Evolutionary conservation across 179 eudicot species (phyloP), one percentile per base, ranked within the genome.

Genomic region (Silene vulgaris): DNA sequence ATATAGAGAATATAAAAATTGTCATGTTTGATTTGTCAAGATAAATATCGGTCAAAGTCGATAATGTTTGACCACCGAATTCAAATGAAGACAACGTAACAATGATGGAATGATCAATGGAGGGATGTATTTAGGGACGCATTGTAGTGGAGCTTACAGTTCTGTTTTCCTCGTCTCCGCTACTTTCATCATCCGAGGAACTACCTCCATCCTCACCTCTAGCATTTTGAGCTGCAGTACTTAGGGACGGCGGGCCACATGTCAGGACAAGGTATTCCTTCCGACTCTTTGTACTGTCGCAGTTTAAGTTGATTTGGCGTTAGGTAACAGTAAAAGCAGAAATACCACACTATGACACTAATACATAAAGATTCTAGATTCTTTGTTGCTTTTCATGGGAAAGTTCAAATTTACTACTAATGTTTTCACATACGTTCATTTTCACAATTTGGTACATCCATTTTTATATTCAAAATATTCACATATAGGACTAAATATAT

Each of bases 211-310:
- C 96, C 84, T 90, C 96, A 37, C 82, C 92, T 87, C 84, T 89
- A 71, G 78, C 95, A 12, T 82, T 82, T 45, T 92, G 92, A 68
- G 84, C 82, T 60, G 90, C 83, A 35, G 89, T 74, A 78, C 85
- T 86, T 62, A 90, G 79, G 48, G 97, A 92, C 65, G 96, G 90
- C 19, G 97, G 93, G 8, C 98, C 97, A 82, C 98, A 94, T 12
- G 91, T 94, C 72, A 94, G 91, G 73, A 92, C 98, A 68, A 94
- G 91, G 86, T 89, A 94, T 75, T 92, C 96, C 79, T 94, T 94
- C 82, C 92, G 90, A 50, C 75, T 87, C 87, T 90, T 94, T 67
- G 98, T 57, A 82, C 98, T 94, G 98, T 87, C 80, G 70, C 37
- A 56, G 3, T 62, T 43, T 1, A 50, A 74, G 43, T 11, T n/a